Conservation (phyloP, 352 stramenopile species). For the Phytopythium helicoides region DNA sequence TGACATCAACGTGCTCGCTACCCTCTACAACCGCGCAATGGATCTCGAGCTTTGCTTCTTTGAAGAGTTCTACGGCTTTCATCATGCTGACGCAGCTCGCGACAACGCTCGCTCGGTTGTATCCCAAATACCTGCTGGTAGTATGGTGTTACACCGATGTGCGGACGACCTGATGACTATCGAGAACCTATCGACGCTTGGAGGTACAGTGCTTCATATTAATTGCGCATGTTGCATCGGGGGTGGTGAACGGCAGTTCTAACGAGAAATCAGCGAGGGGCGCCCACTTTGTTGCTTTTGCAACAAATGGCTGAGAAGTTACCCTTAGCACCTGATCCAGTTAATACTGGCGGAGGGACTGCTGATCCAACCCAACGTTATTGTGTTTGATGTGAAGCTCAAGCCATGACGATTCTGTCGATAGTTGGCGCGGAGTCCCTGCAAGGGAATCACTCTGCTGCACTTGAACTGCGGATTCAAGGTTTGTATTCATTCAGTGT, state of each 20-base stretch:
- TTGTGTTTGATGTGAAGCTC: conserved; percentile 2
- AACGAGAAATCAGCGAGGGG: conserved; percentile 42
- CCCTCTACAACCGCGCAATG: conserved; percentile 51
- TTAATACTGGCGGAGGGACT: conserved; percentile 63
- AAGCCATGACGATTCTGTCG: too few species aligned
- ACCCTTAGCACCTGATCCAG: conserved; percentile 67
- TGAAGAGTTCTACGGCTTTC: conserved; percentile 38
- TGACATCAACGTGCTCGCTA: conserved; percentile 18
- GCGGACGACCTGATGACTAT: neutral
- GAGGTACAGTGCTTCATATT: conserved; percentile 16
- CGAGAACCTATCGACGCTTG: neutral
- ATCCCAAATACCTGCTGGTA: neutral
- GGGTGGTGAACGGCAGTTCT: conserved; percentile 6
- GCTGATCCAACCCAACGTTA: conserved; percentile 21
- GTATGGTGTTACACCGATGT: conserved; percentile 13
- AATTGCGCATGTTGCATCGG: conserved; percentile 2
- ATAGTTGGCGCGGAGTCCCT: too few species aligned
- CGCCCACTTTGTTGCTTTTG: conserved; percentile 25
- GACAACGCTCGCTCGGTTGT: conserved; percentile 4
- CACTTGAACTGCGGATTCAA: too few species aligned
- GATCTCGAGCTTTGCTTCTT: conserved; percentile 57
- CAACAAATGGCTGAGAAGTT: conserved; percentile 50
- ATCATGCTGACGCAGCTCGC: conserved; percentile 8
- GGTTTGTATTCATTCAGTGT: too few species aligned
- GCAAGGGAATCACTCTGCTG: too few species aligned